phyloP scores from a whole-genome alignment of 169 alveolate species.

The Plasmodium sp. region DNA sequence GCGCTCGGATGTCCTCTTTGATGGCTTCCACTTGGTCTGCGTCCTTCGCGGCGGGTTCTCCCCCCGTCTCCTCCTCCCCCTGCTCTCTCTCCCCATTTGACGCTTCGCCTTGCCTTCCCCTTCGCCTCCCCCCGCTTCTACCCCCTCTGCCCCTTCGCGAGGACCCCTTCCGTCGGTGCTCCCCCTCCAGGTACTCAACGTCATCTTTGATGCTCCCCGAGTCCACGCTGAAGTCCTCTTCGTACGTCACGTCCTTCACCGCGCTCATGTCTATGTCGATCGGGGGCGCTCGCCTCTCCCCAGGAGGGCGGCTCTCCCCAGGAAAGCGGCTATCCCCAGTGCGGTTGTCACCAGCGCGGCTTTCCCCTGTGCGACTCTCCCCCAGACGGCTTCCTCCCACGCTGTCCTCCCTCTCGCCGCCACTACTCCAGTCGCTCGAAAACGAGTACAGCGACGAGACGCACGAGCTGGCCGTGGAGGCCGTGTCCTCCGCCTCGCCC shows the following conservation, averaged over 20 bases:
- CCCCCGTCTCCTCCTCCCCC: not conserved
- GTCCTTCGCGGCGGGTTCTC: not conserved
- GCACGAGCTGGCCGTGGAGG: conserved; percentile 14
- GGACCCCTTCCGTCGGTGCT: not conserved
- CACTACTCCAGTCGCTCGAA: conserved; percentile 30
- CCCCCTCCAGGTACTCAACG: not conserved
- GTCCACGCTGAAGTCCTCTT: conserved; percentile 49
- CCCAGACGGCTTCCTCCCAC: not conserved
- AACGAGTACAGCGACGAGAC: conserved; percentile 26
- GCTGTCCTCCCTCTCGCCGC: not conserved
- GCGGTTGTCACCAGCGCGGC: too few relatives aligned
- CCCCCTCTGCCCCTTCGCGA: not conserved
- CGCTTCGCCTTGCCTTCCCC: not conserved
- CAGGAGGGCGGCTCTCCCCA: not conserved
- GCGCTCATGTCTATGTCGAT: not conserved
- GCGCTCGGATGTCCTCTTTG: conserved; percentile 20
- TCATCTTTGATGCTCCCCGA: conserved; percentile 38
- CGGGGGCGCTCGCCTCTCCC: not conserved
- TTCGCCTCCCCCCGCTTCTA: not conserved
- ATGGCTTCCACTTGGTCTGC: not conserved
- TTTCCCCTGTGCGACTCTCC: too few relatives aligned
- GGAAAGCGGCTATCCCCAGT: too few relatives aligned
- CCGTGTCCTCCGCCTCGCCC: not conserved
- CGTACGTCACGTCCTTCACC: conserved; percentile 11
- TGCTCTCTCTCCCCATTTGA: not conserved